These are phyloP conservation scores for Carpinus viminea DNA, from an alignment of 306 rosid genomes.

Conservation along the genomic window DNA sequence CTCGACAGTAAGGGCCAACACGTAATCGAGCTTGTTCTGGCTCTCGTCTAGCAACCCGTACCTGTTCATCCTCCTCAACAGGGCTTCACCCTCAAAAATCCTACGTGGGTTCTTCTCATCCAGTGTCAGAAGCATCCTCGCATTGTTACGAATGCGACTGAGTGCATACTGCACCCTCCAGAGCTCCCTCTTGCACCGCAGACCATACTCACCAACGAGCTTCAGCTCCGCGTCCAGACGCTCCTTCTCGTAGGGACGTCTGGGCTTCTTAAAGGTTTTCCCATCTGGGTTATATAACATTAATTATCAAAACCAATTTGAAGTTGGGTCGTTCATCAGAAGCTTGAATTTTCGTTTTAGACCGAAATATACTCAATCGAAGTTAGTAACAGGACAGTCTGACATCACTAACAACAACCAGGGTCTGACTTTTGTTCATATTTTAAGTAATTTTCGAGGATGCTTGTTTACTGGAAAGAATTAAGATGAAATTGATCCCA, in stretches of 20 bases:
- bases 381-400: neutral
- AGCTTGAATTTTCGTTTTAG: neutral
- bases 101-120: constrained; percentile 48
- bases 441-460: neutral
- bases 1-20: constrained; percentile 48
- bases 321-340: neutral
- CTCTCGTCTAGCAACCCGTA: constrained; percentile 49
- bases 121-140: constrained; percentile 47
- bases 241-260: constrained; percentile 55
- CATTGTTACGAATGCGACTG: constrained; percentile 45
- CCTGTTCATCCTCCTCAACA: constrained; percentile 53
- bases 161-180: constrained; percentile 50
- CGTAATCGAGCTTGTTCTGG: constrained; percentile 55
- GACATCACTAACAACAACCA: neutral
- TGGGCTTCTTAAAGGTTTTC: constrained; percentile 52
- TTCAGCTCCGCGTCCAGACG: constrained; percentile 49
- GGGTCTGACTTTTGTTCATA: neutral
- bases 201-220: constrained; percentile 49
- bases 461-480: too few species aligned
- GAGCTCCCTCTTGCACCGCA: constrained; percentile 51
- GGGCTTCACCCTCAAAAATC: constrained; percentile 52
- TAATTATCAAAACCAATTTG: too few species aligned
- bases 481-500: too few species aligned
- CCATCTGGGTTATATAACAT: constrained; percentile 34
- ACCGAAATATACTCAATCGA: neutral